Evolutionary conservation across 106 monocot species (phyloP), one percentile per base, ranked within the genome.

Genomic region (Platanthera guangdongensis): DNA sequence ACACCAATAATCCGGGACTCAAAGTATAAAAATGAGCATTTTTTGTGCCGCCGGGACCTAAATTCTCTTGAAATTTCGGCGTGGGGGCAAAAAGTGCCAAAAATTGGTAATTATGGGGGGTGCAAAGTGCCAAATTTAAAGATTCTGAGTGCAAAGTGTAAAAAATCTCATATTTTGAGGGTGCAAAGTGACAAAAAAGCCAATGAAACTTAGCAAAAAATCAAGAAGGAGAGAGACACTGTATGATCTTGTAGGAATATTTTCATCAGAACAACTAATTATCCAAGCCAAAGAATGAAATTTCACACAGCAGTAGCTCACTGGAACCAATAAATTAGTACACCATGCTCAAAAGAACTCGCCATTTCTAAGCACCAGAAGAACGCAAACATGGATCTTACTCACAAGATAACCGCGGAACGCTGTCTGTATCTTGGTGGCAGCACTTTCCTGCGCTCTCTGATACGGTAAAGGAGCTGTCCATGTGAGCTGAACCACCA

Each of bases 341-440:
- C n/a, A 0, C 14, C 14, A 3, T n/a, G 8, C 22, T 21, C 39
- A 39, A 67, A 12, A 67, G 1, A 30, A 67, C 8, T 39, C 1
- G 28, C 62, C 8, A 19, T 5, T 62, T 62, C 8, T 21, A 62
- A 62, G 39, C 62, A 25, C 8, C 19, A 3, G n/a, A 62, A 62
- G 7, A 62, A 62, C 7, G 21, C 21, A 62, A 64, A 0, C 53
- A 53, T 9, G 15, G 11, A 53, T n/a, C 90, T 82, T 82, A 94
- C 90, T 84, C 81, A 94, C 93, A 49, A 94, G 90, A 79, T 86
- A 88, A 54, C 86, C 88, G 1, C 93, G 79, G 57, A 90, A 94
- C 2, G 76, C 77, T 13, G 83, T 76, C 57, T 94, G 93, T 39
- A 94, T 94, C 59, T 75, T 90, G 10, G 80, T 78, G 1, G 90